phyloP scores from a whole-genome alignment of 2,329 filamentous ascomycete species.

The Pseudogymnoascus sp. region DNA sequence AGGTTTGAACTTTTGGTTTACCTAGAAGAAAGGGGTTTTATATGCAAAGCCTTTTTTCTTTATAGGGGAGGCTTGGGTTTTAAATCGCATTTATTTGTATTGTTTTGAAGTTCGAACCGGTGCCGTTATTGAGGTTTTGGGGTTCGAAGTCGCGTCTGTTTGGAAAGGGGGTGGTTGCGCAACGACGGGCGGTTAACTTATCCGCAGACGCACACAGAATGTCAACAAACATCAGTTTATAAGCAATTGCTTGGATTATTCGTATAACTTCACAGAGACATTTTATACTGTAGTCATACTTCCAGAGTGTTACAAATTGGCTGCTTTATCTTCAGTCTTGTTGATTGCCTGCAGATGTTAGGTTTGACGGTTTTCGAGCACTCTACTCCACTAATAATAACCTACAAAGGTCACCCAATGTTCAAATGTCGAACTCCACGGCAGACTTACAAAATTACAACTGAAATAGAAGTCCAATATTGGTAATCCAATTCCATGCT shows the following conservation, averaged over 20 bases:
- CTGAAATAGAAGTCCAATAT: not conserved
- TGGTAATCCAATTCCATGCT: not conserved
- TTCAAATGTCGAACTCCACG: no score
- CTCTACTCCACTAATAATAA: no score
- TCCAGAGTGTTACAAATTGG: no score
- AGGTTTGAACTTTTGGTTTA: not conserved
- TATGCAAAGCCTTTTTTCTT: not conserved
- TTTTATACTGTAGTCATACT: no score
- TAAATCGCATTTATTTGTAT: not conserved
- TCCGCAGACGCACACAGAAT: not conserved
- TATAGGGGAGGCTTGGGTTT: not conserved
- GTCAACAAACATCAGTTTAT: no score
- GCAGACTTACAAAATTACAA: not conserved
- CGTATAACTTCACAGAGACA: no score
- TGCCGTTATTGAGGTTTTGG: not conserved
- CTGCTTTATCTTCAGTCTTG: no score
- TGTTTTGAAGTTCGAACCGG: not conserved
- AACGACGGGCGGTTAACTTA: not conserved
- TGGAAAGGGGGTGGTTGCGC: not conserved
- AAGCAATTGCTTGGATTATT: no score
- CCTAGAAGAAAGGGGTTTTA: not conserved
- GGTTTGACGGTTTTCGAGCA: no score
- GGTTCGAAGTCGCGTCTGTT: not conserved
- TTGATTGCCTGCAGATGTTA: no score
- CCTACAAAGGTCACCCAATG: no score